Percentiles rank a stretch among this genome's conserved stretches.
phyloP scores from a whole-genome alignment of 2,329 filamentous ascomycete species.

The Cordyceps fumosorosea region DNA sequence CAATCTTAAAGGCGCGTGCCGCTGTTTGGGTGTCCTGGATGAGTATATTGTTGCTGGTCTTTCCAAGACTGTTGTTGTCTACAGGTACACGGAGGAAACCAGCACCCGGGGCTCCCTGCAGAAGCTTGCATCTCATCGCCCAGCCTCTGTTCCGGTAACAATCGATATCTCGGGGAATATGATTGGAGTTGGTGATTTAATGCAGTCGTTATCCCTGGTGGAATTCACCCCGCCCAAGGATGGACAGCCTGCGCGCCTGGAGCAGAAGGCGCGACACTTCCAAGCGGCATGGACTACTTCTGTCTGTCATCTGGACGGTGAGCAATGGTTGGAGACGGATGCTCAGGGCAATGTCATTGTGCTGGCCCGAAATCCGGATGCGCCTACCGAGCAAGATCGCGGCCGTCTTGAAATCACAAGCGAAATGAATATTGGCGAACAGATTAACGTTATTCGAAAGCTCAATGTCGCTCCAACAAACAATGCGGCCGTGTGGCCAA shows the following conservation, averaged over 20 bases:
- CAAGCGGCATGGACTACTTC: constrained; percentile 78
- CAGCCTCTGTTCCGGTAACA: constrained; percentile 77
- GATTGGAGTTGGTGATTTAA: constrained; percentile 83
- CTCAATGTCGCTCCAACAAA: constrained; percentile 61
- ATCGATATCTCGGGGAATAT: constrained; percentile 65
- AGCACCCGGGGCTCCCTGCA: constrained; percentile 51
- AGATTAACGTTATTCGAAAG: constrained; percentile 80
- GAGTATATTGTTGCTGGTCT: constrained; percentile 78
- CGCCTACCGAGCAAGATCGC: constrained; percentile 68
- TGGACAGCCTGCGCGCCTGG: constrained; percentile 55
- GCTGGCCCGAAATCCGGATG: constrained; percentile 64
- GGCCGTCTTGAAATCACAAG: constrained; percentile 65
- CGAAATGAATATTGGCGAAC: constrained; percentile 83
- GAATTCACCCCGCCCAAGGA: constrained; percentile 57
- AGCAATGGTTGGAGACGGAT: constrained; percentile 78
- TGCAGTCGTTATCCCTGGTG: constrained; percentile 83
- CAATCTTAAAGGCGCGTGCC: constrained; percentile 70
- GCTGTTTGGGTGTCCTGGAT: constrained; percentile 67
- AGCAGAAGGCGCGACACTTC: constrained; percentile 73
- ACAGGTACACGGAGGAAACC: constrained; percentile 49
- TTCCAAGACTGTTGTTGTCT: constrained; percentile 73
- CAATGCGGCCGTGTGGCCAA: constrained; percentile 65
- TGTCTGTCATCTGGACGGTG: constrained; percentile 62
- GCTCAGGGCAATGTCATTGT: constrained; percentile 83
- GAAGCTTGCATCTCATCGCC: constrained; percentile 70